Evolutionary conservation across 208 protist species (phyloP).

Genomic region (Trypanosoma mega): DNA sequence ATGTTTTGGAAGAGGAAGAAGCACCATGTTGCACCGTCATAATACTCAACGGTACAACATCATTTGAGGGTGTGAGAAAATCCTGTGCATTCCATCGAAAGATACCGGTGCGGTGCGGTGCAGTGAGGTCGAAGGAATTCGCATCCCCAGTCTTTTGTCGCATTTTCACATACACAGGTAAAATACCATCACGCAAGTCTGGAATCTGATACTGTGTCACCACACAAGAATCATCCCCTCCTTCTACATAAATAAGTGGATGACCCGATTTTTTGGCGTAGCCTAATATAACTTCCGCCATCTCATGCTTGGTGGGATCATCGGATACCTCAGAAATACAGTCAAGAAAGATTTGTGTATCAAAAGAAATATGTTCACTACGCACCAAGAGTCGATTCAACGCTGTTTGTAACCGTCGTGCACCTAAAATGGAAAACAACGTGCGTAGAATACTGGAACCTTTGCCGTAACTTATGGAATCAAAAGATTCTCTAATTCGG

Average conservation of each 20-base stretch:
- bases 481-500: slow-evolving; percentile 47
- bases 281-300: background rate
- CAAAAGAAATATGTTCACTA: slow-evolving; percentile 29
- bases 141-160: background rate
- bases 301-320: background rate
- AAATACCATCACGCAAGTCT: slow-evolving; percentile 15
- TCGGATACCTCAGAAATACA: slow-evolving; percentile 32
- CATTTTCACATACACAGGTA: slow-evolving; percentile 4
- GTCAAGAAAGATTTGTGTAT: slow-evolving; percentile 34
- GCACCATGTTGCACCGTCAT: slow-evolving; percentile 1
- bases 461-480: slow-evolving; percentile 77
- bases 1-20: slow-evolving; percentile 1
- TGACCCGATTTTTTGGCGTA: slow-evolving; percentile 1
- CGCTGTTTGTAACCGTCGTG: slow-evolving; percentile 29
- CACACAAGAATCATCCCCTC: slow-evolving; percentile 9
- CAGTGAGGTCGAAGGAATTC: background rate
- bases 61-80: slow-evolving; percentile 1
- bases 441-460: slow-evolving; percentile 77
- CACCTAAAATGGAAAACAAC: slow-evolving; percentile 51
- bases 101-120: background rate
- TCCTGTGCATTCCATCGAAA: slow-evolving; percentile 14
- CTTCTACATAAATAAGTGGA: slow-evolving; percentile 16
- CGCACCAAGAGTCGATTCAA: slow-evolving; percentile 38
- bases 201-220: slow-evolving; percentile 20
- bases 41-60: slow-evolving; percentile 5